A percentile compares a stretch with the other conserved stretches of the same genome.
Evolutionary conservation across 108 stramenopile species (phyloP).

Genomic region (Skeletonema tropicum): DNA sequence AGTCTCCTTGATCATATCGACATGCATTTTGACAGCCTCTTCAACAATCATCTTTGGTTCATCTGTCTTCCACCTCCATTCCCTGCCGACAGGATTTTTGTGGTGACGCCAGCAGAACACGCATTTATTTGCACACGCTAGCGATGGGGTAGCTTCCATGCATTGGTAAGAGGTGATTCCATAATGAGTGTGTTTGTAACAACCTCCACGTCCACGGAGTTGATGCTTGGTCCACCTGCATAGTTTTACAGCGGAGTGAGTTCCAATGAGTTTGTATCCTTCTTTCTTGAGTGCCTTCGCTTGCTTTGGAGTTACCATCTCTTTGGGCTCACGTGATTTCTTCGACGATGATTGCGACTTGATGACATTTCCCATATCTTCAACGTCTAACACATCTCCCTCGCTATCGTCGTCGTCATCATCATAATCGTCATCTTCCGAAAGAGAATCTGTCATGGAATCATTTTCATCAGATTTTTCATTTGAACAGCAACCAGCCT

Average conservation of each 20-base stretch:
- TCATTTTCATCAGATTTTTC: slow-evolving; percentile 56
- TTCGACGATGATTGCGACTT: slow-evolving; percentile 21
- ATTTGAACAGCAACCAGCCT: slow-evolving; percentile 13
- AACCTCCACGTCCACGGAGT: slow-evolving; percentile 93
- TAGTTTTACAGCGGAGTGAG: slow-evolving; percentile 95
- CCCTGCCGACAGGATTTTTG: slow-evolving; percentile 97
- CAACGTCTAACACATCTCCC: slow-evolving; percentile 86
- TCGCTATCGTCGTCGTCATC: slow-evolving; percentile 54
- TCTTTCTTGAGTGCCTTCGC: slow-evolving; percentile 92
- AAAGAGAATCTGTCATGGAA: slow-evolving; percentile 20
- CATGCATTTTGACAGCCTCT: slow-evolving; percentile 81
- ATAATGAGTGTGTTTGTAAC: slow-evolving; percentile 98
- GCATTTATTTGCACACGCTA: slow-evolving; percentile 98
- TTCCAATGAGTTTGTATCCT: slow-evolving; percentile 95
- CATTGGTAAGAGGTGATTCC: slow-evolving; percentile 97
- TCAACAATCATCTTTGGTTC: slow-evolving; percentile 91
- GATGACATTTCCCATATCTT: slow-evolving; percentile 90
- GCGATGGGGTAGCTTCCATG: slow-evolving; percentile 95
- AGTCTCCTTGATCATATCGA: slow-evolving; percentile 91
- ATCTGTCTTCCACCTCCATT: slow-evolving; percentile 97
- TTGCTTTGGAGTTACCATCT: slow-evolving; percentile 96
- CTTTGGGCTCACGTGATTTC: slow-evolving; percentile 52
- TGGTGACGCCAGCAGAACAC: slow-evolving; percentile 99
- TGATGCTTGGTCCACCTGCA: slow-evolving; percentile 99
- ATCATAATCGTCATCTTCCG: slow-evolving; percentile 43